phyloP scores from a whole-genome alignment of 2,329 filamentous ascomycete genomes.

The Colletotrichum gigasporum region DNA sequence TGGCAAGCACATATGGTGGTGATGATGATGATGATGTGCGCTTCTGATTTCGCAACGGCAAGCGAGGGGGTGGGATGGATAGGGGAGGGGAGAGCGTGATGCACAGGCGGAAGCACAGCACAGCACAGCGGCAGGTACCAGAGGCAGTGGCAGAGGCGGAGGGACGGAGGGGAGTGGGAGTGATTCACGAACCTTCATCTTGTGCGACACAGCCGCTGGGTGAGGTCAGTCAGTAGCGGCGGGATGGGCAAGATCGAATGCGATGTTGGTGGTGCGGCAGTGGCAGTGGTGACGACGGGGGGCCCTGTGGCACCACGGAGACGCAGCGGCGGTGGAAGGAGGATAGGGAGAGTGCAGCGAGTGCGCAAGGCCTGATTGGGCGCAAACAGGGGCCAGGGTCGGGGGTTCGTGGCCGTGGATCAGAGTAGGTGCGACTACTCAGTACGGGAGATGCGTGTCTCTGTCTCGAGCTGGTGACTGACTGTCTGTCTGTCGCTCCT shows the following conservation, averaged over 20 bases:
- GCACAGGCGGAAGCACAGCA: not conserved
- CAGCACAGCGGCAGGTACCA: slow-evolving; percentile 1
- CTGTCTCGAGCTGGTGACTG: not conserved
- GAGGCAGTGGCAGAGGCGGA: no score
- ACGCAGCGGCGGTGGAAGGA: slow-evolving; percentile 9
- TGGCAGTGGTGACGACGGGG: slow-evolving; percentile 20
- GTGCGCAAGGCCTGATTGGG: slow-evolving; percentile 18
- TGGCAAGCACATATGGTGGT: slow-evolving; percentile 10
- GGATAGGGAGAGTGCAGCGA: slow-evolving; percentile 10
- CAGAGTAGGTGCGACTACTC: slow-evolving; percentile 1
- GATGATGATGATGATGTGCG: not conserved
- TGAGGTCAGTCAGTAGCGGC: not conserved
- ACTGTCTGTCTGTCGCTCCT: not conserved
- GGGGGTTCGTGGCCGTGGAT: slow-evolving; percentile 11
- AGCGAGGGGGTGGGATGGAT: not conserved
- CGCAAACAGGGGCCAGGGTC: slow-evolving; percentile 1
- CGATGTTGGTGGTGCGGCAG: not conserved
- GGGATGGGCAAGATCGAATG: not conserved
- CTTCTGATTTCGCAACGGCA: not conserved
- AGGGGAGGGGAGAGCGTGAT: not conserved
- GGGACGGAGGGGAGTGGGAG: no score
- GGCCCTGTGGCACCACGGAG: slow-evolving; percentile 12
- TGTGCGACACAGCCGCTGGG: slow-evolving; percentile 30
- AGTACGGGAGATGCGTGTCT: not conserved
- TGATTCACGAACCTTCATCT: slow-evolving; percentile 34